Evolutionary conservation across 1,284 basidiomycete genomes (phyloP).

Genomic region (Boletus semigastroideus): DNA sequence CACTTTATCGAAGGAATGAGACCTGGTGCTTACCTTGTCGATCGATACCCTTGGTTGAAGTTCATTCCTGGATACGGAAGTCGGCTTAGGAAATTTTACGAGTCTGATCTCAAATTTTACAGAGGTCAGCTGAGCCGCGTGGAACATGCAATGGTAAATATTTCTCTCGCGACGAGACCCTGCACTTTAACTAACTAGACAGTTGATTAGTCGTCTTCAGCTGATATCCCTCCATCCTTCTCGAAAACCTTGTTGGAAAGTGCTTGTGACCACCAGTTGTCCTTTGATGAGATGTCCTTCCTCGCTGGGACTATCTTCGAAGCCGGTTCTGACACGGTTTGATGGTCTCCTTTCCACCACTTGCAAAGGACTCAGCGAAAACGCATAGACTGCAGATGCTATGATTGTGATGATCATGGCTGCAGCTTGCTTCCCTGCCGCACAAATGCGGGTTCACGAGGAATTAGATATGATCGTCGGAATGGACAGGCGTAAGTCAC

Average conservation of each 20-base stretch:
- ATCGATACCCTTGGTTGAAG: constrained; percentile 55
- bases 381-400: constrained; percentile 48
- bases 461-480: constrained; percentile 63
- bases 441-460: constrained; percentile 54
- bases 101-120: constrained; percentile 58
- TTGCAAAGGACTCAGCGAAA: neutral
- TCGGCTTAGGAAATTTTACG: constrained; percentile 40
- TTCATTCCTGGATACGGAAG: constrained; percentile 30
- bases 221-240: constrained; percentile 46
- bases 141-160: constrained; percentile 42
- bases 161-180: neutral
- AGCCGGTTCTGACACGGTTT: constrained; percentile 61
- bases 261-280: constrained; percentile 48
- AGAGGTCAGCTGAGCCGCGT: constrained; percentile 47
- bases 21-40: constrained; percentile 59
- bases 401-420: constrained; percentile 61
- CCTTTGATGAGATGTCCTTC: constrained; percentile 56
- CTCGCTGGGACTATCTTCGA: constrained; percentile 65
- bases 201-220: constrained; percentile 28
- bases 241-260: constrained; percentile 55
- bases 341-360: neutral
- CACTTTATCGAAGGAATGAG: constrained; percentile 52
- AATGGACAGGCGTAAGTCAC: constrained; percentile 42
- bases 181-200: neutral
- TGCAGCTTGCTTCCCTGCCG: constrained; percentile 58